phyloP scores from a whole-genome alignment of 2,329 filamentous ascomycete species.

The Trichoderma sp. region DNA sequence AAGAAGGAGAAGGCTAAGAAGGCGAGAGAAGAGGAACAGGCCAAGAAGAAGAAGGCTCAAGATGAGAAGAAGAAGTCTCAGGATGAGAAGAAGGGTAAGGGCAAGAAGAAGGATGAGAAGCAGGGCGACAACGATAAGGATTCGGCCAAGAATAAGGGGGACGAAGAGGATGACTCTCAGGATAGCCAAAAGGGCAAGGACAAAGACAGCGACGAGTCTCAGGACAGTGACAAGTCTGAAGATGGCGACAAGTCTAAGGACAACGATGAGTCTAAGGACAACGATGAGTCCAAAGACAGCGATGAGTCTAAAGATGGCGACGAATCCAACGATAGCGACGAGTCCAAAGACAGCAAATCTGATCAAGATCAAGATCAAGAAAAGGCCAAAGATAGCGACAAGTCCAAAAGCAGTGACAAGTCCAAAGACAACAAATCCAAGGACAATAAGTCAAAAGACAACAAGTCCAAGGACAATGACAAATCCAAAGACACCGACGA shows the following conservation, averaged over 20 bases:
- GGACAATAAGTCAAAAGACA: neutral
- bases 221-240: neutral
- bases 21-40: constrained; percentile 30
- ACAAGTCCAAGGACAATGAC: neutral
- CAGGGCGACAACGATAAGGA: constrained; percentile 15
- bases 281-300: neutral
- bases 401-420: constrained; percentile 20
- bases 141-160: constrained; percentile 21
- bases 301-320: neutral
- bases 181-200: neutral
- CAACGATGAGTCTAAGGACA: neutral
- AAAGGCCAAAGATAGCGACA: neutral
- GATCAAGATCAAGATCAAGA: no score
- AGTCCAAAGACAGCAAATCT: no score
- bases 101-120: constrained; percentile 24
- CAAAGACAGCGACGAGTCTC: neutral
- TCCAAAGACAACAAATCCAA: neutral
- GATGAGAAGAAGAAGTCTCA: constrained; percentile 27
- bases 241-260: neutral
- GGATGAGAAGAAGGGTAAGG: constrained; percentile 30
- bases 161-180: neutral
- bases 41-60: constrained; percentile 27
- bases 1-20: constrained; percentile 38
- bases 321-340: neutral
- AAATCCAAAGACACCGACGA: neutral